Percentiles rank a stretch among this genome's conserved stretches.
phyloP scores from a whole-genome alignment of 805 yeast species.

The Schwanniomyces polymorphus region DNA sequence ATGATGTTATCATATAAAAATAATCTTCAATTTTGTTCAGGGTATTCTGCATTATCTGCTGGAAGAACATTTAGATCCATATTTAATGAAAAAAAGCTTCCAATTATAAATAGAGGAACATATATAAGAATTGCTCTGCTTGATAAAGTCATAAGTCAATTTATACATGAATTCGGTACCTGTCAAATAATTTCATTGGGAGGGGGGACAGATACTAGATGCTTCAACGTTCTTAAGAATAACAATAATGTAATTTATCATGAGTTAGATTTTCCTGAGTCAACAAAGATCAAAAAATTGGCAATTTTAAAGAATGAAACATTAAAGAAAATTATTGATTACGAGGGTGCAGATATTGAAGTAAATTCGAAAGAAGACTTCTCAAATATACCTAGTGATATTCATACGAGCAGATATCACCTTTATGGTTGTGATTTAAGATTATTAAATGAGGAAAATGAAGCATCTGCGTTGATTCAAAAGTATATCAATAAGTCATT shows the following conservation, averaged over 20 bases:
- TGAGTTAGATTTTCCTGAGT: constrained; percentile 65
- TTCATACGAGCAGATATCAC: constrained; percentile 47
- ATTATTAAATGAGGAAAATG: constrained; percentile 10
- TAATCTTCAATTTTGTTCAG: constrained; percentile 38
- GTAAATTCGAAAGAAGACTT: constrained; percentile 23
- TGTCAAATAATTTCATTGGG: constrained; percentile 71
- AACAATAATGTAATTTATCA: constrained; percentile 39
- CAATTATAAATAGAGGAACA: constrained; percentile 72
- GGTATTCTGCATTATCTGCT: constrained; percentile 39
- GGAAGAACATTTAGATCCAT: constrained; percentile 38
- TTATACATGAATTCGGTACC: constrained; percentile 27
- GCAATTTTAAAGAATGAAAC: constrained; percentile 37
- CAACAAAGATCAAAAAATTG: constrained; percentile 50
- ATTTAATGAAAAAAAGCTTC: constrained; percentile 49
- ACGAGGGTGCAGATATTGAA: constrained; percentile 1
- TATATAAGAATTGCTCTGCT: constrained; percentile 59
- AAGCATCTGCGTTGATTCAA: constrained; percentile 6
- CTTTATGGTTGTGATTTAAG: constrained; percentile 59
- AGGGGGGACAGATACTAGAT: constrained; percentile 77
- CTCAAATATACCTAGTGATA: constrained; percentile 17
- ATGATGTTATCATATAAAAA: constrained; percentile 35
- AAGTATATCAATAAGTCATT: constrained; percentile 24
- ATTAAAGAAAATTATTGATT: constrained; percentile 26
- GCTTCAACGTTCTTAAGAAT: constrained; percentile 47
- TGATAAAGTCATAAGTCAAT: constrained; percentile 45